Percentiles rank a stretch among this genome's conserved stretches.
phyloP scores from a whole-genome alignment of 2,329 filamentous ascomycete genomes.

The Rosellinia necatrix region DNA sequence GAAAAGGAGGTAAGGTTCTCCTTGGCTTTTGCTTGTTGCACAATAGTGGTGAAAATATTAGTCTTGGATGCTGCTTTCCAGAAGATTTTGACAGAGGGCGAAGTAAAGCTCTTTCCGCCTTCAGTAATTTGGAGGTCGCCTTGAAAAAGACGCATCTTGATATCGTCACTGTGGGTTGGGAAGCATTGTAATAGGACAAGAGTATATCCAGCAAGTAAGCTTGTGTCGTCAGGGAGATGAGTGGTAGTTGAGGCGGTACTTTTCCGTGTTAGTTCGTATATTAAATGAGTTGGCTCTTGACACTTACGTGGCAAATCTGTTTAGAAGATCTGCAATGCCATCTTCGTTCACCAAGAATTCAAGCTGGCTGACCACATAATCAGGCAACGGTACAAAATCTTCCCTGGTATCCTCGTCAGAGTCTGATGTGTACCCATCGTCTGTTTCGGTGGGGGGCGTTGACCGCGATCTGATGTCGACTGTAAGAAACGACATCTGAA shows the following conservation, averaged over 20 bases:
- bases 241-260: conserved; percentile 40
- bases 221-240: conserved; percentile 62
- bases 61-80: conserved; percentile 68
- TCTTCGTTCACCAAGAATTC: conserved; percentile 74
- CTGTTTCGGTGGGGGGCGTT: conserved; percentile 30
- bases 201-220: conserved; percentile 81
- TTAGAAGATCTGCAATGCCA: conserved; percentile 69
- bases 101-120: conserved; percentile 43
- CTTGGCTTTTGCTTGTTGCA: conserved; percentile 36
- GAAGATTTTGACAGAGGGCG: conserved; percentile 80
- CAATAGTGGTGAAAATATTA: conserved; percentile 44
- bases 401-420: conserved; percentile 43
- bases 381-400: conserved; percentile 45
- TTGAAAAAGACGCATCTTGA: conserved; percentile 91
- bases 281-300: conserved; percentile 30
- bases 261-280: conserved; percentile 30
- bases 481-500: conserved; percentile 57
- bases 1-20: conserved; percentile 35
- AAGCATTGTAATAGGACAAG: conserved; percentile 86
- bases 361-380: conserved; percentile 69
- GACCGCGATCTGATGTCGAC: conserved; percentile 54
- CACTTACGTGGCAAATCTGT: conserved; percentile 47
- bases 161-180: conserved; percentile 79
- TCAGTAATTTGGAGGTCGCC: conserved; percentile 61
- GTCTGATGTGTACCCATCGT: conserved; percentile 49